Evolutionary conservation across 139 green algal species (phyloP).

Genomic region (Edaphochlamys debaryana): DNA sequence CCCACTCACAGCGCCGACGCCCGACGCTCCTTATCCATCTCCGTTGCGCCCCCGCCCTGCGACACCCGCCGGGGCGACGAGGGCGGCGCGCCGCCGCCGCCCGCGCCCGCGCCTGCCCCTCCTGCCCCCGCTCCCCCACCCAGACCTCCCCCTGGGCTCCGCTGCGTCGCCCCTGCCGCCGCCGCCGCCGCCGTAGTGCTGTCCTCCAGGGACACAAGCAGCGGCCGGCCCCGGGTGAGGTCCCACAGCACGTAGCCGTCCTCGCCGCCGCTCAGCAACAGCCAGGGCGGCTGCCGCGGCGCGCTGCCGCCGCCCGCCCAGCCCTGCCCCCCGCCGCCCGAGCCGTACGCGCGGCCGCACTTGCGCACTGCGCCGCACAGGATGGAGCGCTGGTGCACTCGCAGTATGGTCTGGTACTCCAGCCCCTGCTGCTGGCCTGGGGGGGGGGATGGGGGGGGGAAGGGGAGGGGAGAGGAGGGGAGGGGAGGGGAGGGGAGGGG

Average conservation of each 20-base stretch:
- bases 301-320: background rate
- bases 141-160: too few relatives aligned
- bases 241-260: constrained; percentile 36
- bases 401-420: constrained; percentile 35
- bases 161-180: too few relatives aligned
- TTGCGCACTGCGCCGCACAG: constrained; percentile 13
- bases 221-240: background rate
- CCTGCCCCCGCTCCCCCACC: background rate
- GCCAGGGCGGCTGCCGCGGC: background rate
- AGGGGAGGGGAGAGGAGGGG: background rate
- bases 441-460: background rate
- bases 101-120: background rate
- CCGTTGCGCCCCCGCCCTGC: background rate
- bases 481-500: background rate
- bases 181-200: too few relatives aligned
- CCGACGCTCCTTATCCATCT: background rate
- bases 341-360: background rate
- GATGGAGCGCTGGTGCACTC: constrained; percentile 12
- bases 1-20: background rate
- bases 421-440: constrained; percentile 9
- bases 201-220: constrained; percentile 26
- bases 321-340: background rate
- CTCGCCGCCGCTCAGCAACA: constrained; percentile 31
- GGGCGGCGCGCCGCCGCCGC: background rate
- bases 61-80: background rate